Evolutionary conservation across 768 basidiomycete species (phyloP).

Genomic region (Scleroderma bovista): DNA sequence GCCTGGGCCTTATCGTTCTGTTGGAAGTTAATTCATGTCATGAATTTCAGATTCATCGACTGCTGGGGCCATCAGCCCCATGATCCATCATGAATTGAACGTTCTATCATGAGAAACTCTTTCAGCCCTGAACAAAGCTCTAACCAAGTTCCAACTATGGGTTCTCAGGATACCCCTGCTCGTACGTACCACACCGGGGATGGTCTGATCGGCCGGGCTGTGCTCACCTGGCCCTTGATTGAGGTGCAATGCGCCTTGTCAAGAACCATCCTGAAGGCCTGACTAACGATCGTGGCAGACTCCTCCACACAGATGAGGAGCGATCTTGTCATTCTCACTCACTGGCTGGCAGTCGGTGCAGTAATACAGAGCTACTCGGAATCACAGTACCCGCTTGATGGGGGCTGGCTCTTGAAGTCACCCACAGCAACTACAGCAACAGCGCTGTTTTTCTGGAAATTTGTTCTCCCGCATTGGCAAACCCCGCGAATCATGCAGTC

Average conservation of each 20-base stretch:
- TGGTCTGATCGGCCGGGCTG: neutral
- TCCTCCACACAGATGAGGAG: neutral
- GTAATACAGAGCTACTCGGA: too few species aligned
- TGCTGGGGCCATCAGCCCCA: neutral
- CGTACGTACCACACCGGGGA: neutral
- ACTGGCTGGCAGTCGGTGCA: too few species aligned
- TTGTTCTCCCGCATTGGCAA: too few species aligned
- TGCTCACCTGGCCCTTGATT: neutral
- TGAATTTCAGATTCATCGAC: neutral
- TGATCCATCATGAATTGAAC: neutral
- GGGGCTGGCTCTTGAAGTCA: too few species aligned
- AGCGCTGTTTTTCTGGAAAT: too few species aligned
- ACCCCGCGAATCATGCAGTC: too few species aligned
- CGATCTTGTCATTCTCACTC: too few species aligned
- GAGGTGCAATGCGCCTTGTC: neutral
- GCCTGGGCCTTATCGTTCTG: neutral
- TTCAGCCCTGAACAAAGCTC: neutral
- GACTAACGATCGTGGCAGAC: neutral
- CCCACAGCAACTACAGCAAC: too few species aligned
- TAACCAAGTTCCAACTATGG: neutral
- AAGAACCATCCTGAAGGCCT: neutral
- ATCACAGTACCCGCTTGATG: too few species aligned
- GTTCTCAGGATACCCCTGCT: neutral
- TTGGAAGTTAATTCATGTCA: neutral
- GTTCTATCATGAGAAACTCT: neutral